Base-by-base conservation (phyloP, 2,329 filamentous ascomycete species). In the Penicillium palitans region DNA sequence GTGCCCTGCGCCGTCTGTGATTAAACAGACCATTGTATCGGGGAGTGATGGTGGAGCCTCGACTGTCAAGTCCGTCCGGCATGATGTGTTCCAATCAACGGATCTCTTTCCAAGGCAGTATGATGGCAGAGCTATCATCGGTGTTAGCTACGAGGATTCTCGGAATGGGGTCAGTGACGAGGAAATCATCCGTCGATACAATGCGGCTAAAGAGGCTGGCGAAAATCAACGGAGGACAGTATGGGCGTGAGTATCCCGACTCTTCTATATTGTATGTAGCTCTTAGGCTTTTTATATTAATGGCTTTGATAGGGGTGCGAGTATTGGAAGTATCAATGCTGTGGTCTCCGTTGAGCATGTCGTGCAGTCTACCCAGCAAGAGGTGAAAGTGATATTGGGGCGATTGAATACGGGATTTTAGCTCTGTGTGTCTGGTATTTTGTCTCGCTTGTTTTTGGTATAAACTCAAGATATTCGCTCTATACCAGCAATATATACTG, bases 31-130 rank as follows among this genome's bases (percentile, higher is more conserved):
- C 15, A 67, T 83, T 31, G 64, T 82, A 19, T 65, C 74, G 35
- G 71, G 78, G 15, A 67, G 58, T 3, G 81, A 83, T 59, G 81
- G 81, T 3, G 81, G 74, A 6, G 57, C 70, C 15, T 72, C 76
- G 3, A 83, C 81, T 0, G 66, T 80, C 55, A 83, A 83, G 77
- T 81, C 64, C 12, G 51, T 29, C 6, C 55, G 33, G 17, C 64
- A 66, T 45, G 64, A 66, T n/a, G 51, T 66, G 2, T 66, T 61
- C 33, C 63, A 66, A 29, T 66, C 61, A n/a, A 66, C 63, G 1
- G 58, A 66, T 53, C 19, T 66, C 8, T 66, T 64, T 31, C 64
- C 64, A 2, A 52, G 55, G 8, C 61, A 63, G 35, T 66, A 66
- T 53, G 64, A 66, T 31, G 63, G 63, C 0, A 50, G 64, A 19